These are phyloP conservation scores for Steccherinum ochraceum DNA, from an alignment of 768 basidiomycete species.

Conservation along the genomic window DNA sequence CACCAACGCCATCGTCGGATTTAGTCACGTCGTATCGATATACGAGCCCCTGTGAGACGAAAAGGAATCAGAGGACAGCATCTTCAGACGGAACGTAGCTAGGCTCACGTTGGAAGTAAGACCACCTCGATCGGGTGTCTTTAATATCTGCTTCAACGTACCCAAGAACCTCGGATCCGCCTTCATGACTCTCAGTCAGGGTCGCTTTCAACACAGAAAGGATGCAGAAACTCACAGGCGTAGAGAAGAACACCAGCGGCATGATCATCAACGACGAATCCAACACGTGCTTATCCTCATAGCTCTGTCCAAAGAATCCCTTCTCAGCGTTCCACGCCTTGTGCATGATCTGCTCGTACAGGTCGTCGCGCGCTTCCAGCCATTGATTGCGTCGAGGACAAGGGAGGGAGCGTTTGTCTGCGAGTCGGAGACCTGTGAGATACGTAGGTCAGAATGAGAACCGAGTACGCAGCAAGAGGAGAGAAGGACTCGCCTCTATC, in stretches of 20 bases:
- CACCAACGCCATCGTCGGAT: conserved; percentile 90
- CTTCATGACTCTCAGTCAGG: conserved; percentile 30
- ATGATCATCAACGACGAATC: conserved; percentile 89
- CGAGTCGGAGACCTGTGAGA: conserved; percentile 66
- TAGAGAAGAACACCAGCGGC: conserved; percentile 91
- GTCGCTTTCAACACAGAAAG: background rate
- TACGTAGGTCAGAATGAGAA: background rate
- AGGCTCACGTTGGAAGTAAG: conserved; percentile 86
- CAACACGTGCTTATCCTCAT: conserved; percentile 75
- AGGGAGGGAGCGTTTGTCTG: conserved; percentile 92
- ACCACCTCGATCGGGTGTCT: conserved; percentile 84
- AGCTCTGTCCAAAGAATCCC: conserved; percentile 79
- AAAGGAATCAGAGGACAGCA: conserved; percentile 3
- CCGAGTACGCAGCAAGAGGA: background rate
- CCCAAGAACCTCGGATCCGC: conserved; percentile 84
- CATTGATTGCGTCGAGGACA: conserved; percentile 69
- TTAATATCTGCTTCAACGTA: conserved; percentile 79
- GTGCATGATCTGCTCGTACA: conserved; percentile 92
- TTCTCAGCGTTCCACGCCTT: conserved; percentile 77
- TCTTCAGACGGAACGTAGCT: conserved; percentile 19
- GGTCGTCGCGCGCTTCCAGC: conserved; percentile 66
- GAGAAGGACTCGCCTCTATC: conserved; percentile 60
- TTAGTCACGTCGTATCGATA: conserved; percentile 86
- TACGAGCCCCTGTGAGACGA: conserved; percentile 68
- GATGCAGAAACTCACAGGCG: conserved; percentile 44